phyloP scores from a whole-genome alignment of 148 eudicot species.

The Rhododendron simsii region DNA sequence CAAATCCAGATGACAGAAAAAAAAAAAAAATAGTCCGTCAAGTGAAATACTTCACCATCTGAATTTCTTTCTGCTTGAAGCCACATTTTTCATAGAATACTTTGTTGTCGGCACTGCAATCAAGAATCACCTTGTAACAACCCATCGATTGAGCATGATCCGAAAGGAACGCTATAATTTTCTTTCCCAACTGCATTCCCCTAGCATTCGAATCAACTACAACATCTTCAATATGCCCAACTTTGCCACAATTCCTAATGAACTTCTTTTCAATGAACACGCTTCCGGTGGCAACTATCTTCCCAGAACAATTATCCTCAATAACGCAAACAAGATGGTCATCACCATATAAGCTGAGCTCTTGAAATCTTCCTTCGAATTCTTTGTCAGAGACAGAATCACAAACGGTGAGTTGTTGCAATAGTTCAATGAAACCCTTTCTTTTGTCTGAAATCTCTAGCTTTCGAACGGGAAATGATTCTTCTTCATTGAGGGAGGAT shows the following conservation, averaged over 20 bases:
- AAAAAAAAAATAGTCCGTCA: neutral
- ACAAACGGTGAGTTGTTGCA: slow-evolving; percentile 76
- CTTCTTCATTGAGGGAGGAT: slow-evolving; percentile 17
- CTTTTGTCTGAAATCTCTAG: slow-evolving; percentile 62
- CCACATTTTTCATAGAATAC: slow-evolving; percentile 86
- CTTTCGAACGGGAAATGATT: slow-evolving; percentile 41
- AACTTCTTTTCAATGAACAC: slow-evolving; percentile 83
- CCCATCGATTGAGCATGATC: slow-evolving; percentile 63
- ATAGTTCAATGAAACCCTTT: slow-evolving; percentile 76
- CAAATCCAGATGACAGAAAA: neutral
- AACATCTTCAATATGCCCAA: slow-evolving; percentile 86
- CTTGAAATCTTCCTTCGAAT: slow-evolving; percentile 59
- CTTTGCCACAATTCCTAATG: slow-evolving; percentile 77
- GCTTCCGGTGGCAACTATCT: slow-evolving; percentile 79
- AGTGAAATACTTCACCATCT: slow-evolving; percentile 81
- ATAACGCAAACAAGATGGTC: slow-evolving; percentile 75
- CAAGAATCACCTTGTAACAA: slow-evolving; percentile 94
- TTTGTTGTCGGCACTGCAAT: slow-evolving; percentile 53
- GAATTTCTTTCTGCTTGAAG: slow-evolving; percentile 61
- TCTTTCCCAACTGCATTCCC: slow-evolving; percentile 78
- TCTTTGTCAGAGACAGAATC: slow-evolving; percentile 62
- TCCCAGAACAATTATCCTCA: slow-evolving; percentile 51
- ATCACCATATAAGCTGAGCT: slow-evolving; percentile 53
- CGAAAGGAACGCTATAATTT: slow-evolving; percentile 46
- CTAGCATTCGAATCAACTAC: slow-evolving; percentile 66